A percentile compares a stretch with the other conserved stretches of the same genome.
phyloP scores from a whole-genome alignment of 2,329 filamentous ascomycete species.

The Calonectria honghensis region DNA sequence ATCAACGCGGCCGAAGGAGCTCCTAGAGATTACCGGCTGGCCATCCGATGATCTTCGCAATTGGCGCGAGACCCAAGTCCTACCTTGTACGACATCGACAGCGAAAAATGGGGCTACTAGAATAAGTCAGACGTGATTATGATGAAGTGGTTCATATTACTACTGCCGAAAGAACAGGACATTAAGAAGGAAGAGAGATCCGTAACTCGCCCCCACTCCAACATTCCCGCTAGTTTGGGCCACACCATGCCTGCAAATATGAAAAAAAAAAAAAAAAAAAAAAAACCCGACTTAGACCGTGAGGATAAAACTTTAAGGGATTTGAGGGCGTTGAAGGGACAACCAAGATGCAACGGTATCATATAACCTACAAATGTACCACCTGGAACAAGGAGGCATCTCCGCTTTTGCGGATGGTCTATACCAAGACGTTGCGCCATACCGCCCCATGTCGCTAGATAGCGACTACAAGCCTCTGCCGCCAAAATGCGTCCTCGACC shows the following conservation, averaged over 20 bases:
- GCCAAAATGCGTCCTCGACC: conserved; percentile 14
- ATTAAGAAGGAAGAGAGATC: conserved; percentile 33
- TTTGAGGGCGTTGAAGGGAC: conserved; percentile 4
- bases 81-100: conserved; percentile 35
- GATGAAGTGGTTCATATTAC: conserved; percentile 43
- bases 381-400: too few relatives aligned
- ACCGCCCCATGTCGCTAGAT: background rate
- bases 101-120: conserved; percentile 41
- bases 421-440: background rate
- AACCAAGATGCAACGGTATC: conserved; percentile 28
- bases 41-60: conserved; percentile 3
- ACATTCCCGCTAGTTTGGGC: background rate
- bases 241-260: background rate
- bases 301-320: background rate
- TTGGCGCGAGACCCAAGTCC: conserved; percentile 34
- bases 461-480: background rate
- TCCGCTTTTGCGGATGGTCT: too few relatives aligned
- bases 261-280: background rate
- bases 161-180: conserved; percentile 30
- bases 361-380: too few relatives aligned
- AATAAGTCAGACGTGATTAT: conserved; percentile 36
- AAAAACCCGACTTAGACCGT: conserved; percentile 10
- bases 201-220: conserved; percentile 16
- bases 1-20: conserved; percentile 22
- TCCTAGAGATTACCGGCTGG: conserved; percentile 36